A percentile compares a stretch with the other conserved stretches of the same genome.
These are phyloP conservation scores for Physcomitrellopsis africana DNA, from an alignment of 225 moss, liverwort and hornwort species.

Conservation along the genomic window DNA sequence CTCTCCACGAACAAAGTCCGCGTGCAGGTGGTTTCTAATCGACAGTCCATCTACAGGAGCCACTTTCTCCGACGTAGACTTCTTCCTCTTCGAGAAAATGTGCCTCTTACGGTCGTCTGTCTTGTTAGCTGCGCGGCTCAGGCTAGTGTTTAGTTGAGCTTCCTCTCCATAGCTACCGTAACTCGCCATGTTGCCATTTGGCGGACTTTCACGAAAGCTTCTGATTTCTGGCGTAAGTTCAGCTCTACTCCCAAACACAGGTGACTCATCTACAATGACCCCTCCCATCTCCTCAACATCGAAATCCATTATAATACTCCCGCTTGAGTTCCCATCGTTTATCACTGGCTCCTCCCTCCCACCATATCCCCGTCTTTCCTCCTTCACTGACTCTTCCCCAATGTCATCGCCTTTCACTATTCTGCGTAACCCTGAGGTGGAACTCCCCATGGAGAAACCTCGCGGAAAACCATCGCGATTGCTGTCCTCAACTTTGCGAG, in stretches of 20 bases:
- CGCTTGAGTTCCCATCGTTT: background rate
- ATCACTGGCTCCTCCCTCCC: background rate
- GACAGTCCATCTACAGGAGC: slow-evolving; percentile 7
- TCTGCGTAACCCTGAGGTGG: slow-evolving; percentile 18
- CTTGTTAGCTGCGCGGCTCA: background rate
- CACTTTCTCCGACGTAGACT: slow-evolving; percentile 27
- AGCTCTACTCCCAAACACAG: slow-evolving; percentile 21
- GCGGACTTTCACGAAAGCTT: slow-evolving; percentile 36
- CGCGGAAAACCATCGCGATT: slow-evolving; percentile 47
- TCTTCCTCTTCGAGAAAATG: slow-evolving; percentile 26
- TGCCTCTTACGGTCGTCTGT: slow-evolving; percentile 18
- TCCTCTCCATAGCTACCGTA: slow-evolving; percentile 31
- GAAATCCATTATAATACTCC: slow-evolving; percentile 19
- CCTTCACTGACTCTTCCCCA: background rate
- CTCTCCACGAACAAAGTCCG: too few relatives aligned
- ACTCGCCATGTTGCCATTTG: slow-evolving; percentile 13
- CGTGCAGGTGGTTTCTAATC: background rate
- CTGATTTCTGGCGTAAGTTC: slow-evolving; percentile 35
- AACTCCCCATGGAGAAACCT: slow-evolving; percentile 38
- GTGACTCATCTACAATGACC: slow-evolving; percentile 1
- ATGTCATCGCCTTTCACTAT: background rate
- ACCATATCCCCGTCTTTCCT: background rate
- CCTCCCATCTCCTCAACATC: slow-evolving; percentile 30
- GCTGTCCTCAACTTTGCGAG: background rate
- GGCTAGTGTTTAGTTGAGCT: background rate